A percentile compares a stretch with the other conserved stretches of the same genome.
phyloP scores from a whole-genome alignment of 345 rosid genomes.

The Clarkia xantiana region DNA sequence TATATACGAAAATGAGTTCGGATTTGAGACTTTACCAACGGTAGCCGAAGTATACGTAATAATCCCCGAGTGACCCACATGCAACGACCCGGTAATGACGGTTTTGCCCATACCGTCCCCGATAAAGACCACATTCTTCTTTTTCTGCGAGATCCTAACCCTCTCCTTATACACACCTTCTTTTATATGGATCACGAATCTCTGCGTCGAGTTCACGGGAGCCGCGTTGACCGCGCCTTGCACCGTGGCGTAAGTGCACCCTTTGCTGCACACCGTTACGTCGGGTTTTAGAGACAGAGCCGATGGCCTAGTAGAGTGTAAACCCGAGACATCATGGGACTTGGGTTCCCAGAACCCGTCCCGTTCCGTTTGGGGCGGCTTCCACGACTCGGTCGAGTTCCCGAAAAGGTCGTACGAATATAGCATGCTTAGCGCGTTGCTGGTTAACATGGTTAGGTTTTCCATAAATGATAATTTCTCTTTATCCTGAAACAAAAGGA shows the following conservation, averaged over 20 bases:
- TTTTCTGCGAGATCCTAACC: constrained; percentile 24
- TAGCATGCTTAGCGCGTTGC: constrained; percentile 32
- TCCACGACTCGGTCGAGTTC: constrained; percentile 15
- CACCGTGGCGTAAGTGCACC: constrained; percentile 22
- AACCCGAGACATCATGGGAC: constrained; percentile 4
- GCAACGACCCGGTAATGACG: constrained; percentile 22
- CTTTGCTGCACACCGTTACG: constrained; percentile 23
- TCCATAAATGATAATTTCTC: constrained; percentile 20
- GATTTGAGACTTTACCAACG: constrained; percentile 14
- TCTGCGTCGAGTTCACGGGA: constrained; percentile 14
- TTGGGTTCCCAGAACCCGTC: constrained; percentile 18
- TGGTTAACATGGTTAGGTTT: constrained; percentile 13
- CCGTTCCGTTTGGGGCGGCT: constrained; percentile 27
- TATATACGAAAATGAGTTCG: not conserved
- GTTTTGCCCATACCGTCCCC: constrained; percentile 38
- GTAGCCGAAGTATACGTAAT: constrained; percentile 28
- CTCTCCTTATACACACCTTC: constrained; percentile 28
- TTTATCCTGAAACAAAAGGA: constrained; percentile 1
- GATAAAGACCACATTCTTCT: constrained; percentile 24
- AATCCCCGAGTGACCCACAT: constrained; percentile 14
- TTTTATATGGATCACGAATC: constrained; percentile 26
- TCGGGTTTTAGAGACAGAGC: constrained; percentile 13
- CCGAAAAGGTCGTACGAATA: constrained; percentile 20
- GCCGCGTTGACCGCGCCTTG: constrained; percentile 37
- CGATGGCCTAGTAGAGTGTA: constrained; percentile 11